phyloP scores from a whole-genome alignment of 1,284 basidiomycete genomes.

The Cutaneotrichosporon curvatum region DNA sequence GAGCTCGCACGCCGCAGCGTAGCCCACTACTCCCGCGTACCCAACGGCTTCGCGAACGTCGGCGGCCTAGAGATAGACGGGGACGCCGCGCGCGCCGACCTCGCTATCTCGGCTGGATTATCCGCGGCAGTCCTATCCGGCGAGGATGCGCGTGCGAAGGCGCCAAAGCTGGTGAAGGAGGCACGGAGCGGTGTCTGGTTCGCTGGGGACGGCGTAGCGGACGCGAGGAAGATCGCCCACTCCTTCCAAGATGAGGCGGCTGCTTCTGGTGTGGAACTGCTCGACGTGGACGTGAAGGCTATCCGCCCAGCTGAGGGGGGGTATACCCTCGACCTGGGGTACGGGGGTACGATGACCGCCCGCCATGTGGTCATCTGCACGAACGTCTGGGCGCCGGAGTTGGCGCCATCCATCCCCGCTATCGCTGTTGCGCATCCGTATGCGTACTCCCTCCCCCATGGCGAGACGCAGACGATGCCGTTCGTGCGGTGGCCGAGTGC shows the following conservation, averaged over 20 bases:
- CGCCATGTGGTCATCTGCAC: neutral
- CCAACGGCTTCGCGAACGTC: conserved; percentile 16
- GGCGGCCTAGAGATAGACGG: conserved; percentile 24
- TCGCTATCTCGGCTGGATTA: neutral
- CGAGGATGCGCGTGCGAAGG: conserved; percentile 7
- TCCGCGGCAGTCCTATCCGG: neutral
- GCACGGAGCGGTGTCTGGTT: too few relatives aligned
- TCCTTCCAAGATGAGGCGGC: conserved; percentile 13
- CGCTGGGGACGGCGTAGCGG: conserved; percentile 21
- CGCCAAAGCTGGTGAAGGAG: conserved; percentile 15
- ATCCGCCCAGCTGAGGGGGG: neutral
- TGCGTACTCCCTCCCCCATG: too few relatives aligned
- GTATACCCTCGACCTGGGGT: neutral
- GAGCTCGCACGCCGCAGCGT: conserved; percentile 22
- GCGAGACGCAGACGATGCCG: conserved; percentile 8
- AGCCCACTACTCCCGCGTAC: conserved; percentile 9
- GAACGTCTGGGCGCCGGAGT: too few relatives aligned
- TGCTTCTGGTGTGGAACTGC: conserved; percentile 10
- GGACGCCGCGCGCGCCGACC: neutral
- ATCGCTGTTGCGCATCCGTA: conserved; percentile 31
- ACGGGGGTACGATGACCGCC: too few relatives aligned
- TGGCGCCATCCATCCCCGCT: conserved; percentile 14
- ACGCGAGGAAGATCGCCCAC: conserved; percentile 11
- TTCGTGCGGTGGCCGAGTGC: conserved; percentile 24
- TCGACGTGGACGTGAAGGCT: conserved; percentile 12